Conservation (phyloP, 1,284 basidiomycete genomes). For the Mycena citricolor region DNA sequence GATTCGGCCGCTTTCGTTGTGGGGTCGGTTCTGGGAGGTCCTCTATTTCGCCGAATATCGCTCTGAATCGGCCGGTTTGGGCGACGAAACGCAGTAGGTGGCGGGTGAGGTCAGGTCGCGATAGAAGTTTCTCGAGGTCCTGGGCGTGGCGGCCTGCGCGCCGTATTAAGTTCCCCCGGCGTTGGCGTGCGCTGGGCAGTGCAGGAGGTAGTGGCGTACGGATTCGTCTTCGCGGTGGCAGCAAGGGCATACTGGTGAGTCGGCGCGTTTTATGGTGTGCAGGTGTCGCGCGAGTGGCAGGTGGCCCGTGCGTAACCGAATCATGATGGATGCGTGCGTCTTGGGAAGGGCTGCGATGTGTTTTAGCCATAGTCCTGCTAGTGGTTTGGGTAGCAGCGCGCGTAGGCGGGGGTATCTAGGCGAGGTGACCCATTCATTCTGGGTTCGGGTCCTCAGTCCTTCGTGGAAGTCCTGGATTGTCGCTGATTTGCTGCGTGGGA, state of each 20-base stretch:
- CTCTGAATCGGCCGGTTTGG: conserved; percentile 7
- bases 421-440: conserved; percentile 1
- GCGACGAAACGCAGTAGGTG: conserved; percentile 11
- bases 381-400: background rate
- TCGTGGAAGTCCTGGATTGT: background rate
- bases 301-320: conserved; percentile 26
- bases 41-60: conserved; percentile 2
- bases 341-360: conserved; percentile 7
- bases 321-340: conserved; percentile 18
- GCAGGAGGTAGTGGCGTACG: conserved; percentile 17
- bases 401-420: background rate
- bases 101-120: background rate
- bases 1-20: too few species aligned
- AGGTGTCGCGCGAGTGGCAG: conserved; percentile 24
- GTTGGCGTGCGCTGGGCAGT: conserved; percentile 2
- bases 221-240: conserved; percentile 18
- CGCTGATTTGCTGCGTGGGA: background rate
- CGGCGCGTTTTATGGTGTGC: conserved; percentile 17
- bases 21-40: too few species aligned
- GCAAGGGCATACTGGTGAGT: conserved; percentile 22
- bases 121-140: background rate
- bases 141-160: background rate
- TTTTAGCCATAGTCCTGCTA: conserved; percentile 2
- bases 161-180: conserved; percentile 3
- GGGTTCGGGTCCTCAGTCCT: background rate